These are phyloP conservation scores for Tetrahymena elliotti DNA, from an alignment of 73 alveolate species.

Conservation along the genomic window DNA sequence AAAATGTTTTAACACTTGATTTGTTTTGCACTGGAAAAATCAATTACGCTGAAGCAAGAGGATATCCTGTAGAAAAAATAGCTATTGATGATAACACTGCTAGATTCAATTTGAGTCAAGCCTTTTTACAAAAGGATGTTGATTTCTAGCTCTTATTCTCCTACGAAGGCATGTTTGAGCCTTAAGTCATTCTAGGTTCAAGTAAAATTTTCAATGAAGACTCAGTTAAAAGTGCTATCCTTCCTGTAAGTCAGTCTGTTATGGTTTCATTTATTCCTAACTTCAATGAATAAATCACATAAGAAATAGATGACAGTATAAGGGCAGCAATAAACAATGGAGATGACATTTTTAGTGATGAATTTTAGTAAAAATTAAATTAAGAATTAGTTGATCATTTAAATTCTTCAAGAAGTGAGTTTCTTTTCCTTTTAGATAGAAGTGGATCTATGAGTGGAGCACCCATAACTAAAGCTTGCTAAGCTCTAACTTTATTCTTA, in stretches of 20 bases:
- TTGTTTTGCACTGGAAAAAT: neutral
- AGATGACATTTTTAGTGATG: neutral
- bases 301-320: constrained; percentile 12
- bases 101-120: neutral
- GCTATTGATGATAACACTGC: neutral
- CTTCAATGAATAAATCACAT: neutral
- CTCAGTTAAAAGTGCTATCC: neutral
- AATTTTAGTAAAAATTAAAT: neutral
- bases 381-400: neutral
- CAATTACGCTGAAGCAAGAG: neutral
- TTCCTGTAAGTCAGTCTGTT: neutral
- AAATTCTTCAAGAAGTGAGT: constrained; percentile 28
- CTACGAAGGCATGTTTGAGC: neutral
- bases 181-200: neutral
- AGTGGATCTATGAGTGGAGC: constrained; percentile 77
- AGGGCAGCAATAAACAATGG: neutral
- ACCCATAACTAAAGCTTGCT: constrained; percentile 47
- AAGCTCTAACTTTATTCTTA: constrained; percentile 58
- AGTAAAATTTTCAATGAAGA: neutral
- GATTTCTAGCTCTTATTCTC: neutral
- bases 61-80: constrained; percentile 3
- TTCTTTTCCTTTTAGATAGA: constrained; percentile 67
- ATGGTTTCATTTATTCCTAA: constrained; percentile 26
- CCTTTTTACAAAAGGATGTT: neutral
- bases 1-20: neutral